Evolutionary conservation across 345 rosid species (phyloP).

Genomic region (Turnera subulata): DNA sequence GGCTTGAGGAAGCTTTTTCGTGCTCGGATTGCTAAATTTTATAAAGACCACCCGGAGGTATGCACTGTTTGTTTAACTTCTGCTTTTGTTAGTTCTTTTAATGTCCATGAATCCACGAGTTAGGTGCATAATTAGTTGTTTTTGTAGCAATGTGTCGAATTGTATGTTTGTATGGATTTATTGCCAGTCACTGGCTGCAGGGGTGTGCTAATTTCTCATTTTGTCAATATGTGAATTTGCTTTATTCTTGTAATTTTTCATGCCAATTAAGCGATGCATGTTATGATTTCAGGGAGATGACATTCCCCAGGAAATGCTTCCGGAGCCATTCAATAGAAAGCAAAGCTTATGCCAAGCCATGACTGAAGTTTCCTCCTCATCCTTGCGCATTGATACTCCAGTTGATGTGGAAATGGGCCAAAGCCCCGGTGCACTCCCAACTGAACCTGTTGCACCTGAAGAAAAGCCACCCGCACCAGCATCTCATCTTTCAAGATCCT

Average conservation of each 20-base stretch:
- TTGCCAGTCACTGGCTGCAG: too few relatives aligned
- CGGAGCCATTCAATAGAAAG: constrained; percentile 58
- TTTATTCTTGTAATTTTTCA: constrained; percentile 1
- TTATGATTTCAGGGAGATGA: constrained; percentile 53
- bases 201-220: too few relatives aligned
- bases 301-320: constrained; percentile 68
- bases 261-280: not conserved
- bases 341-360: constrained; percentile 6
- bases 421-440: not conserved
- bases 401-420: not conserved
- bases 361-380: constrained; percentile 6
- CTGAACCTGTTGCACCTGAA: constrained; percentile 1
- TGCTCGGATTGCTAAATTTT: constrained; percentile 47
- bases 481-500: constrained; percentile 43
- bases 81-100: not conserved
- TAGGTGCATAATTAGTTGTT: too few relatives aligned
- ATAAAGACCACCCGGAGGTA: constrained; percentile 71
- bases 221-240: too few relatives aligned
- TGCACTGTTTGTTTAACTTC: too few relatives aligned
- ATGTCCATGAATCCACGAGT: too few relatives aligned
- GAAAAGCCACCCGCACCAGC: constrained; percentile 30
- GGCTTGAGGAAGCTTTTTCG: constrained; percentile 58
- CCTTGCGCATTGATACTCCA: constrained; percentile 5
- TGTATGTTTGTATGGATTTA: too few relatives aligned
- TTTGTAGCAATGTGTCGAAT: too few relatives aligned